These are phyloP conservation scores for Glycine soja DNA, from an alignment of 306 rosid species.

Conservation along the genomic window DNA sequence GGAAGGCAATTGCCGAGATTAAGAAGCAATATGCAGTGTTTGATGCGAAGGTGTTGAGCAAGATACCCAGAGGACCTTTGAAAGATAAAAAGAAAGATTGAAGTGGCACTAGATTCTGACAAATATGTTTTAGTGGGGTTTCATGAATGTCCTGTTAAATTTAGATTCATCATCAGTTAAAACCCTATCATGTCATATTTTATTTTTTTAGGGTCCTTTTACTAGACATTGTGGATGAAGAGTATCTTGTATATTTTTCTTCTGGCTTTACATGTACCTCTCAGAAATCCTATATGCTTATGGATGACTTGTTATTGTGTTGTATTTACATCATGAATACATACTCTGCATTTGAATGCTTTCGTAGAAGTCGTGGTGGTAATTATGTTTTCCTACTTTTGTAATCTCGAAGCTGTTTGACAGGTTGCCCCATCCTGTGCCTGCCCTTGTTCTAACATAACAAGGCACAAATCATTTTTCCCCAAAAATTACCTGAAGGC, in stretches of 20 bases:
- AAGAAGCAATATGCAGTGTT: constrained; percentile 91
- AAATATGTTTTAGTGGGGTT: constrained; percentile 44
- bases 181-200: constrained; percentile 46
- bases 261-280: constrained; percentile 37
- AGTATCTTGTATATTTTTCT: constrained; percentile 36
- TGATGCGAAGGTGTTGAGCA: constrained; percentile 86
- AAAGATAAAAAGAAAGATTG: constrained; percentile 75
- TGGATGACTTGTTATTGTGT: constrained; percentile 45
- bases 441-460: neutral
- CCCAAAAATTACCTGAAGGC: neutral
- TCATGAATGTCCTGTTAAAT: constrained; percentile 37
- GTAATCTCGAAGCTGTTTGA: neutral
- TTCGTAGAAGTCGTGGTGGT: neutral
- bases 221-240: constrained; percentile 49
- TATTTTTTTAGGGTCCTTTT: constrained; percentile 26
- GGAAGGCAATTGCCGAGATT: constrained; percentile 74
- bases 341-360: constrained; percentile 30
- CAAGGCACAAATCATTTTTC: neutral
- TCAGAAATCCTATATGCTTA: constrained; percentile 37
- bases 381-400: neutral
- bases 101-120: constrained; percentile 28
- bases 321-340: constrained; percentile 36
- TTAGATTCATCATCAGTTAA: constrained; percentile 48
- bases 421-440: neutral
- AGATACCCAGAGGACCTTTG: constrained; percentile 75